Percentiles rank a stretch among this genome's conserved stretches.
These are phyloP conservation scores for Eremochloa ophiuroides DNA, from an alignment of 176 grass and related monocot genomes.

Conservation along the genomic window DNA sequence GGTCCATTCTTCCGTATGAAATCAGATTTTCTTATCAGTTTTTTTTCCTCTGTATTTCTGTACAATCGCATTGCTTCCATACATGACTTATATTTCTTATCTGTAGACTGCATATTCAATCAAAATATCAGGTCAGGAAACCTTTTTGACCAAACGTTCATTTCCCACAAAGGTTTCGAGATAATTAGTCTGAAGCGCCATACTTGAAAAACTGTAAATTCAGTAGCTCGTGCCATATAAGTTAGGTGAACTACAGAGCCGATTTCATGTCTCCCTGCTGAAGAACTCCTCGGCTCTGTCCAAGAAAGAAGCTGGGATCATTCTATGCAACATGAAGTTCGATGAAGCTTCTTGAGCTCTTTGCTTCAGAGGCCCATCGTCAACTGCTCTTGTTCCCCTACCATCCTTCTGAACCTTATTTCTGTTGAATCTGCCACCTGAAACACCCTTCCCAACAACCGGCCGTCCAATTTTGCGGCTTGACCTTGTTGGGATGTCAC, in stretches of 20 bases:
- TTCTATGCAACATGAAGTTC: slow-evolving; percentile 77
- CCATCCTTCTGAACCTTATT: slow-evolving; percentile 65
- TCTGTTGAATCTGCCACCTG: slow-evolving; percentile 53
- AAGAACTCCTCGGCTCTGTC: slow-evolving; percentile 91
- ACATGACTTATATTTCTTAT: not conserved
- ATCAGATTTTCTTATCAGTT: not conserved
- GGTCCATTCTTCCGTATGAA: not conserved
- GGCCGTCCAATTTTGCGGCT: slow-evolving; percentile 49
- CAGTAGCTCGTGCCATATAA: not conserved
- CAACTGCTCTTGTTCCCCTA: slow-evolving; percentile 48
- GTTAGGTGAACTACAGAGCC: not conserved
- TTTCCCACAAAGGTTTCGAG: not conserved
- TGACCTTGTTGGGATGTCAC: slow-evolving; percentile 54
- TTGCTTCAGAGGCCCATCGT: slow-evolving; percentile 68
- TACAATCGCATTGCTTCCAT: not conserved
- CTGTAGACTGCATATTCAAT: not conserved
- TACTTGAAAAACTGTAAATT: slow-evolving; percentile 3
- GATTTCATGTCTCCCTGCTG: slow-evolving; percentile 40
- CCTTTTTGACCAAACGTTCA: not conserved
- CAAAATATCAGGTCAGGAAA: not conserved
- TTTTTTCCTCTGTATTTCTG: slow-evolving; percentile 2
- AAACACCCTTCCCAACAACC: slow-evolving; percentile 49
- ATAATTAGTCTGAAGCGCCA: not conserved
- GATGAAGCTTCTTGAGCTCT: slow-evolving; percentile 57
- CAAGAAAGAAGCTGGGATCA: slow-evolving; percentile 82